Evolutionary conservation across 352 stramenopile genomes (phyloP).

Genomic region (Peronospora farinosa): DNA sequence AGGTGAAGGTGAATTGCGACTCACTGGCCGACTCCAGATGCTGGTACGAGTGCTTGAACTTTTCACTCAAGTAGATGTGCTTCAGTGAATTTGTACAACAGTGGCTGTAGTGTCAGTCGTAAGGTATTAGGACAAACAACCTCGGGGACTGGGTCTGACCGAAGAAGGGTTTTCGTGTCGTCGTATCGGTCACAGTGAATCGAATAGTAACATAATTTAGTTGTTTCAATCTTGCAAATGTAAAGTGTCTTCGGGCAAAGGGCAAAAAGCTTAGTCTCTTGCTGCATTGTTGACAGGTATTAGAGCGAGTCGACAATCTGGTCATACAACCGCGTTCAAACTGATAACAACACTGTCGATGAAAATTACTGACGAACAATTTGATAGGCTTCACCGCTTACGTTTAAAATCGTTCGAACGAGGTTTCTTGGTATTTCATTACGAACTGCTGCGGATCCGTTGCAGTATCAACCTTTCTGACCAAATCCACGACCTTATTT

Average conservation of each 20-base stretch:
- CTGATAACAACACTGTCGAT: conserved; percentile 11
- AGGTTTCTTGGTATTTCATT: conserved; percentile 10
- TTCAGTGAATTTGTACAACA: conserved; percentile 30
- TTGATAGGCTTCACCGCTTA: conserved; percentile 10
- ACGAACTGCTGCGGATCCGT: conserved; percentile 16
- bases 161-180: conserved; percentile 16
- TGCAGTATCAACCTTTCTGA: conserved; percentile 6
- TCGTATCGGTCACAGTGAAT: conserved; percentile 8
- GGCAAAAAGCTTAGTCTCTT: not conserved
- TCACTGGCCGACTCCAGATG: conserved; percentile 59
- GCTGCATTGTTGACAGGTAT: conserved; percentile 1
- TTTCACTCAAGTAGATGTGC: conserved; percentile 27
- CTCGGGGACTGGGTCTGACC: conserved; percentile 8
- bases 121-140: conserved; percentile 10
- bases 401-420: conserved; percentile 15
- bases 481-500: conserved; percentile 8
- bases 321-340: conserved; percentile 5
- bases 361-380: not conserved
- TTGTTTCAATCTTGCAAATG: conserved; percentile 11
- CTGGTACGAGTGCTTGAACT: conserved; percentile 74
- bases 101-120: conserved; percentile 19
- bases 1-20: conserved; percentile 65
- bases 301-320: conserved; percentile 4
- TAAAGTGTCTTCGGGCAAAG: not conserved
- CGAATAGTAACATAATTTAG: conserved; percentile 25